Conservation (phyloP, 371 early-diverging fungal species). For the Apophysomyces sp. region DNA sequence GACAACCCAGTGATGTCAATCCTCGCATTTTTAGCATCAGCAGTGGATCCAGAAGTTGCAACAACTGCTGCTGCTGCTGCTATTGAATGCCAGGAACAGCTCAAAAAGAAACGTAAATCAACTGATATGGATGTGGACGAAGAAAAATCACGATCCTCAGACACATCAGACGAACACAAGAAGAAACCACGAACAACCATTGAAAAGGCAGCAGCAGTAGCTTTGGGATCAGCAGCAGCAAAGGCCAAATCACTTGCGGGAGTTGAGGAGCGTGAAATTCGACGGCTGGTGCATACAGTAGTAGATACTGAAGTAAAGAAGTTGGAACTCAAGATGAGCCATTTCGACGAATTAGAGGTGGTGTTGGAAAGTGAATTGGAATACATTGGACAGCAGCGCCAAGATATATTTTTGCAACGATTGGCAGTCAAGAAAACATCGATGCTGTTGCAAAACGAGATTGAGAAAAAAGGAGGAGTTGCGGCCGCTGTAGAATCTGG, state of each 20-base stretch:
- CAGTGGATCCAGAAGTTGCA: constrained; percentile 92
- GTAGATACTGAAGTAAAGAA: constrained; percentile 86
- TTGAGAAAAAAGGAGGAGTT: constrained; percentile 37
- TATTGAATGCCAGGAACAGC: constrained; percentile 36
- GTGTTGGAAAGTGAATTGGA: constrained; percentile 82
- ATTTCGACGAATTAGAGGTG: constrained; percentile 90
- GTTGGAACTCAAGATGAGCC: constrained; percentile 86
- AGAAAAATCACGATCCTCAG: constrained; percentile 6
- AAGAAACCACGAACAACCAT: constrained; percentile 47
- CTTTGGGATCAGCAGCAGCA: constrained; percentile 68
- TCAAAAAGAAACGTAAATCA: constrained; percentile 21
- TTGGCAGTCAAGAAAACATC: constrained; percentile 62
- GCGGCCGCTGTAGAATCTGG: constrained; percentile 37
- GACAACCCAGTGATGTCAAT: constrained; percentile 98
- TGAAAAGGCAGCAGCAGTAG: constrained; percentile 64
- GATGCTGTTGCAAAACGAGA: constrained; percentile 50
- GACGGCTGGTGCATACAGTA: constrained; percentile 73
- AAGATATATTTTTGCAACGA: constrained; percentile 78
- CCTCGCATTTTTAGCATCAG: constrained; percentile 91
- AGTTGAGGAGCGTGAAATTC: constrained; percentile 82
- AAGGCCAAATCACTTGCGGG: constrained; percentile 65
- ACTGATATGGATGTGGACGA: constrained; percentile 18
- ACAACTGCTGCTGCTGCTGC: constrained; percentile 70
- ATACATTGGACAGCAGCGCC: constrained; percentile 81
- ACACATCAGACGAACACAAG: constrained; percentile 13